Evolutionary conservation across 345 rosid species (phyloP).

Genomic region (Geranium brycei): DNA sequence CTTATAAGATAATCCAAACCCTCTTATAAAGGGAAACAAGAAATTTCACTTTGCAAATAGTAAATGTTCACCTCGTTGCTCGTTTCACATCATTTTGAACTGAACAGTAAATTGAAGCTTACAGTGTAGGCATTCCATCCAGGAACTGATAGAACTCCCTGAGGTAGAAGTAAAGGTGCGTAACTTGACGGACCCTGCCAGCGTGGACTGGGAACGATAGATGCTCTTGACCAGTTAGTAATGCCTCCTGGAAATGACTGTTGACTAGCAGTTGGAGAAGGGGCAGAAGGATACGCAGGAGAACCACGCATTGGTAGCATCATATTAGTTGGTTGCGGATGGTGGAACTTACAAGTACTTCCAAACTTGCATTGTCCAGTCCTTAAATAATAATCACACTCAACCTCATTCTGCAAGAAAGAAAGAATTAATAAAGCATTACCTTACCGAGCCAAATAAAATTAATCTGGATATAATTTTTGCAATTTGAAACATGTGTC

Average conservation of each 20-base stretch:
- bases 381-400: conserved; percentile 87
- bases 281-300: conserved; percentile 58
- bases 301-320: conserved; percentile 68
- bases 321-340: conserved; percentile 79
- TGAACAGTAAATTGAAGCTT: conserved; percentile 18
- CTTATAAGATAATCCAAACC: too few species aligned
- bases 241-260: conserved; percentile 61
- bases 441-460: neutral
- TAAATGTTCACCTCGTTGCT: too few species aligned
- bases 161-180: conserved; percentile 69
- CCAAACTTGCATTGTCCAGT: conserved; percentile 98
- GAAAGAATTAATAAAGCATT: neutral
- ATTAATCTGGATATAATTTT: neutral
- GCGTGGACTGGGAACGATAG: conserved; percentile 80
- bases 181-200: conserved; percentile 94
- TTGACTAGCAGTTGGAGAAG: conserved; percentile 66
- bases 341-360: conserved; percentile 88
- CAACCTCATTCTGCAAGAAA: conserved; percentile 60
- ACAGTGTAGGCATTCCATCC: conserved; percentile 89
- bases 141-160: conserved; percentile 80
- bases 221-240: conserved; percentile 74
- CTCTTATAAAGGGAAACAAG: neutral
- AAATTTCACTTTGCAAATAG: neutral
- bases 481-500: neutral
- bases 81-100: too few species aligned